Conservation (phyloP, 345 rosid species). For the Nasturtium officinale region DNA sequence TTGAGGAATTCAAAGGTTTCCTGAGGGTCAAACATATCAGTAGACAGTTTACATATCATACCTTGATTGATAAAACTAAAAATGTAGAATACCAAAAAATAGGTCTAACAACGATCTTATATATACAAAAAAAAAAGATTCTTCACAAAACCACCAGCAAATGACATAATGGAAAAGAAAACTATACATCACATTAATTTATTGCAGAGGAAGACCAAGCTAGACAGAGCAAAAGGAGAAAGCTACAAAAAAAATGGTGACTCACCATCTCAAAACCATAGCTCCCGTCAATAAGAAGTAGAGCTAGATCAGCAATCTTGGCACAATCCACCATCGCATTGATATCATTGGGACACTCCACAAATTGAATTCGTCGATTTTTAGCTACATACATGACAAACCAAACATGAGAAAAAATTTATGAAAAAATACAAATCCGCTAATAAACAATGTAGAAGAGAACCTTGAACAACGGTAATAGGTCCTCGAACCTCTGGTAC, state of each 20-base stretch:
- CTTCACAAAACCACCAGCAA: background rate
- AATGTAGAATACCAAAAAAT: constrained; percentile 1
- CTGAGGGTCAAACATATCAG: constrained; percentile 47
- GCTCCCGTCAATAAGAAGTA: constrained; percentile 91
- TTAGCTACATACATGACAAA: constrained; percentile 59
- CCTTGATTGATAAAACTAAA: background rate
- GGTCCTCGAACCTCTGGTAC: constrained; percentile 91
- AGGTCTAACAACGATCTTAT: background rate
- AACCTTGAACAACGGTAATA: constrained; percentile 83
- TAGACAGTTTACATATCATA: background rate
- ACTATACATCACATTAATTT: background rate
- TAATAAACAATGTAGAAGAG: constrained; percentile 21
- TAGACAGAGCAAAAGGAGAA: background rate
- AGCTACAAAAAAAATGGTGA: constrained; percentile 1
- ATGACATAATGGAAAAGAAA: constrained; percentile 11
- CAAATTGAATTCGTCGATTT: constrained; percentile 75
- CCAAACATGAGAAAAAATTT: constrained; percentile 27
- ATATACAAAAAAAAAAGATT: background rate
- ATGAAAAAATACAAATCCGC: background rate
- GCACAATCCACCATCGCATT: constrained; percentile 97
- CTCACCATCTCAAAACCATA: constrained; percentile 98
- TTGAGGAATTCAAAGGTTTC: constrained; percentile 97
- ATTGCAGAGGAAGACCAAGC: background rate
- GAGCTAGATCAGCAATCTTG: constrained; percentile 85
- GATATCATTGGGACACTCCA: constrained; percentile 96